Evolutionary conservation across 176 grass and related monocot species (phyloP).

Genomic region (Carex pumila): DNA sequence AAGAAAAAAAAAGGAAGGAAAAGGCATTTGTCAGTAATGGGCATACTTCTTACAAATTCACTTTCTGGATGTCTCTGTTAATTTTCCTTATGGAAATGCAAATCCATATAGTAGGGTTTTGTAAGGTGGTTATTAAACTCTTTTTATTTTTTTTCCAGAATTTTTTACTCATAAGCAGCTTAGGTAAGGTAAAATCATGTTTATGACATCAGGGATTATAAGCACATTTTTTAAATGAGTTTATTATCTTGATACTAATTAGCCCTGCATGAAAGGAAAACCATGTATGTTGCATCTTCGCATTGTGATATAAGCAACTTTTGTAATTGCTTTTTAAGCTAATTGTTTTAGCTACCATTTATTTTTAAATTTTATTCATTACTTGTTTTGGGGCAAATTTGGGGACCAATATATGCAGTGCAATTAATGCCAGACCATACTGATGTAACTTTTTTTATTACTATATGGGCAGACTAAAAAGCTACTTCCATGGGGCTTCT

Average conservation of each 20-base stretch:
- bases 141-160: neutral
- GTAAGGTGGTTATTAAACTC: neutral
- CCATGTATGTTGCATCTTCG: neutral
- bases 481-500: slow-evolving; percentile 59
- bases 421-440: neutral
- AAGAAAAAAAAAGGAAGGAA: neutral
- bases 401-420: neutral
- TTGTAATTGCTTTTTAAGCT: neutral
- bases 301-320: neutral
- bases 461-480: slow-evolving; percentile 55
- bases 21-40: neutral
- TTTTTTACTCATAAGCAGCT: neutral
- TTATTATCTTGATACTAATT: neutral
- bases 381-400: neutral
- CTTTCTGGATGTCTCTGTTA: neutral
- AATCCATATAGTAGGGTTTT: neutral
- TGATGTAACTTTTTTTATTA: slow-evolving; percentile 15
- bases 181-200: neutral
- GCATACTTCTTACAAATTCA: neutral
- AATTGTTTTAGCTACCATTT: neutral
- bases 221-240: neutral
- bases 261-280: neutral
- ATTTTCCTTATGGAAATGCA: neutral
- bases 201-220: neutral
- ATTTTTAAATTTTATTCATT: neutral